Percentiles rank a stretch among this genome's conserved stretches.
Evolutionary conservation across 1,284 basidiomycete species (phyloP).

Genomic region (Cutaneotrichosporon sp.): DNA sequence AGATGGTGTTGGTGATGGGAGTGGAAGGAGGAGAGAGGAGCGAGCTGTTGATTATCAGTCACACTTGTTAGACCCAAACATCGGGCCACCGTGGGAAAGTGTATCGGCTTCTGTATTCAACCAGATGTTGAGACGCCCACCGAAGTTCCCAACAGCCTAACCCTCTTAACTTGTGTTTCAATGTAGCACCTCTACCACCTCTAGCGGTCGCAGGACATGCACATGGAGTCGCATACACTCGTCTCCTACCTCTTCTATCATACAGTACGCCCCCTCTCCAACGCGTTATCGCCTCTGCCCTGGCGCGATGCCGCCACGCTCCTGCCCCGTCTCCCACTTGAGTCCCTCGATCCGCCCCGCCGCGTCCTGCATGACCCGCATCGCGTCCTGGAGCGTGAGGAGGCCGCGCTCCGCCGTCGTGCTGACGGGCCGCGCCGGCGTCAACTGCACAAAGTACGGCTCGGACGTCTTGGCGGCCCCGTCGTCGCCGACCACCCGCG

Average conservation of each 20-base stretch:
- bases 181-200: too few relatives aligned
- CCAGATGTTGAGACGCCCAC: too few relatives aligned
- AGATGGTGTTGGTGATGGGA: background rate
- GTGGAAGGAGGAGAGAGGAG: too few relatives aligned
- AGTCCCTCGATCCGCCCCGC: constrained; percentile 38
- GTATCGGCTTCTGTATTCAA: too few relatives aligned
- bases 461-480: constrained; percentile 18
- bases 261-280: background rate
- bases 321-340: constrained; percentile 37
- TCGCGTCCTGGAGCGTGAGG: constrained; percentile 33
- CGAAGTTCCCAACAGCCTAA: too few relatives aligned
- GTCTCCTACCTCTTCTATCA: too few relatives aligned
- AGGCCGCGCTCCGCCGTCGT: constrained; percentile 33
- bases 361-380: constrained; percentile 38
- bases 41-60: background rate
- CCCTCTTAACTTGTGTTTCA: too few relatives aligned
- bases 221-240: too few relatives aligned
- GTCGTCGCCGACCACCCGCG: constrained; percentile 23
- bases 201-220: too few relatives aligned
- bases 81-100: background rate
- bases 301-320: background rate
- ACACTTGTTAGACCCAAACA: background rate
- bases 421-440: constrained; percentile 38
- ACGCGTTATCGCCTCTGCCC: background rate
- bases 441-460: constrained; percentile 44